Base-by-base conservation (phyloP, 805 yeast genomes). In the Deakozyma indianensis region DNA sequence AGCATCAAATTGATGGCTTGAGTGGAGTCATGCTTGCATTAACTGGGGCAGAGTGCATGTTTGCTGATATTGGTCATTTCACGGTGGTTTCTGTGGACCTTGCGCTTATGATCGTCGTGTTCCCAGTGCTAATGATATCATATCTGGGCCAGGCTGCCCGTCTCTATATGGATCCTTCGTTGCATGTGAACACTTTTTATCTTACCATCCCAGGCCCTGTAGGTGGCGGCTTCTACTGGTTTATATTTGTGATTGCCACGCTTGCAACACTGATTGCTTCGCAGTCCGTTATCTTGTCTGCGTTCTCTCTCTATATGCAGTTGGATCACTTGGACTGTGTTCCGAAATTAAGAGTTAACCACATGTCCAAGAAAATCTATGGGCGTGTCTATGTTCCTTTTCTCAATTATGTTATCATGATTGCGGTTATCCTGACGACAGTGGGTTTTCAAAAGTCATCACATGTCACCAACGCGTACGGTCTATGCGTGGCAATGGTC, bases 41-140 rank as follows among this genome's bases (percentile, higher is more conserved):
- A 22, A 75, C 83, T 0, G 82, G 82, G 25, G 64, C 73, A 3
- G 82, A 77, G 50, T 80, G 81, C 4, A 71, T 77, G 77, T 77
- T 77, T 60, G 78, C 80, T 1, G 81, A 77, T 57, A 64, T 75
- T 43, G 76, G 80, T 3, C 78, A 73, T 53, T 73, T 75, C 53
- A 75, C 78, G 2, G 63, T 64, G 22, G 50, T 62, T 3, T 71
- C 80, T 1, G 64, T 74, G 41, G 77, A 74, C 50, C 44, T 75
- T 9, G 66, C 79, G 5, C 56, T 74, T 41, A 47, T 67, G 2
- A 49, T 52, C 2, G 63, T 73, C 47, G 77, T 74, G n/a, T 75
- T 72, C 51, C 75, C 79, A 15, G 63, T 71, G 35, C 58, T 77
- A 51, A 64, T 73, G 53, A 52, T 74, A n/a, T 61, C 70, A 22